Percentiles rank a stretch among this genome's conserved stretches.
These are phyloP conservation scores for Naematelia aurantialba DNA, from an alignment of 768 basidiomycete species.

Conservation along the genomic window DNA sequence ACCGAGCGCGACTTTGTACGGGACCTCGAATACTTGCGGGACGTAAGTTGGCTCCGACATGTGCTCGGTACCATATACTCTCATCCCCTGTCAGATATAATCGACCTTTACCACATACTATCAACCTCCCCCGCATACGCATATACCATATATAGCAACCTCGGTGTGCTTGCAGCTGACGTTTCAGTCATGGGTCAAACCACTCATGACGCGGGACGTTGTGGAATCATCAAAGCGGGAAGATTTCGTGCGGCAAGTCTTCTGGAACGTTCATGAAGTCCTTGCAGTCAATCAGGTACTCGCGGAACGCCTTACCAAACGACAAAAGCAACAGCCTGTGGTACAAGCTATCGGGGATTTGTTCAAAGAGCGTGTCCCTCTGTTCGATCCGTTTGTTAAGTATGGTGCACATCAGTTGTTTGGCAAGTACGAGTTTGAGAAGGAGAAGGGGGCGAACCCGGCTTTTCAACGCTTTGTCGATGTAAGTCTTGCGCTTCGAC, in stretches of 20 bases:
- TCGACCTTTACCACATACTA: no score
- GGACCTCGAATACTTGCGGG: slow-evolving; percentile 95
- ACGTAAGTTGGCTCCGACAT: slow-evolving; percentile 57
- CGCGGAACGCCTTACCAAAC: slow-evolving; percentile 88
- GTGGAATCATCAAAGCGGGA: slow-evolving; percentile 71
- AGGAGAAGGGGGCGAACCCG: slow-evolving; percentile 89
- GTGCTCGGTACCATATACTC: slow-evolving; percentile 2
- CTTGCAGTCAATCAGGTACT: slow-evolving; percentile 83
- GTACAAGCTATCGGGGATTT: slow-evolving; percentile 91
- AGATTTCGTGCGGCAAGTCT: slow-evolving; percentile 87
- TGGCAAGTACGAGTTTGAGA: slow-evolving; percentile 98
- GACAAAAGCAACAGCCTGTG: slow-evolving; percentile 91
- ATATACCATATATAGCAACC: no score
- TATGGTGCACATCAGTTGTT: slow-evolving; percentile 97
- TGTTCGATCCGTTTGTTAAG: slow-evolving; percentile 86
- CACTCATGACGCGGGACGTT: slow-evolving; percentile 65
- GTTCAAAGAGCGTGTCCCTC: slow-evolving; percentile 75
- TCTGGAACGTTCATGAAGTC: slow-evolving; percentile 96
- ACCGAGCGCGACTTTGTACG: slow-evolving; percentile 97
- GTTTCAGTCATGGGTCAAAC: slow-evolving; percentile 78
- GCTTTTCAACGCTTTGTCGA: slow-evolving; percentile 94
- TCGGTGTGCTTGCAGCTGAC: slow-evolving; percentile 9
- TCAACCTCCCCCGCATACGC: no score
- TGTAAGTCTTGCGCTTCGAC: slow-evolving; percentile 57
- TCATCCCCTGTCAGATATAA: neutral